Conservation (phyloP, 805 yeast genomes). For the Ogataea methylovora region DNA sequence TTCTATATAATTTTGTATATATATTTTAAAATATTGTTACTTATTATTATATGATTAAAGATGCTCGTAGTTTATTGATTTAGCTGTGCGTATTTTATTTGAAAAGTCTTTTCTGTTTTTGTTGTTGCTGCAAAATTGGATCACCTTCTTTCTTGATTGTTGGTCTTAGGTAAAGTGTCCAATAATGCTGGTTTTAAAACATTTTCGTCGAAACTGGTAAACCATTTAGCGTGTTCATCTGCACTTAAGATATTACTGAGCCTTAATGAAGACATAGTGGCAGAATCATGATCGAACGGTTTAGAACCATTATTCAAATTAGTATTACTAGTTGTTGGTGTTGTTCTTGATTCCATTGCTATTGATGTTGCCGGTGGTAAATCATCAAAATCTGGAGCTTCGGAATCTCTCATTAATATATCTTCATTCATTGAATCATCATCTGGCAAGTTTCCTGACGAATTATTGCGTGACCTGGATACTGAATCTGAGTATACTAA, state of each 20-base stretch:
- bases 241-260: conserved; percentile 24
- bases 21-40: too few species aligned
- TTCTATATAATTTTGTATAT: too few species aligned
- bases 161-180: conserved; percentile 40
- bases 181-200: conserved; percentile 86
- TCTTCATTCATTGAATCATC: conserved; percentile 8
- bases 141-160: neutral
- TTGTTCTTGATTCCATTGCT: conserved; percentile 5
- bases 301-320: neutral
- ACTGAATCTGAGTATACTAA: conserved; percentile 14
- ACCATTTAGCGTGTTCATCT: conserved; percentile 85
- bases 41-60: too few species aligned
- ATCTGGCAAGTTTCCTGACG: conserved; percentile 2
- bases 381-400: conserved; percentile 24
- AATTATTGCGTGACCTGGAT: conserved; percentile 16
- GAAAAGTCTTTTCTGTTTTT: too few species aligned
- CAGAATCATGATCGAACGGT: conserved; percentile 3
- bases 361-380: conserved; percentile 24
- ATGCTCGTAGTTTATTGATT: too few species aligned
- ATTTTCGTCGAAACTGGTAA: conserved; percentile 86
- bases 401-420: conserved; percentile 23
- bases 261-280: conserved; percentile 8
- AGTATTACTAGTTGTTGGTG: neutral
- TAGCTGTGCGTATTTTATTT: too few species aligned
- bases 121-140: neutral